Evolutionary conservation across 73 alveolate species (phyloP).

Genomic region (Diophrys appendiculata): DNA sequence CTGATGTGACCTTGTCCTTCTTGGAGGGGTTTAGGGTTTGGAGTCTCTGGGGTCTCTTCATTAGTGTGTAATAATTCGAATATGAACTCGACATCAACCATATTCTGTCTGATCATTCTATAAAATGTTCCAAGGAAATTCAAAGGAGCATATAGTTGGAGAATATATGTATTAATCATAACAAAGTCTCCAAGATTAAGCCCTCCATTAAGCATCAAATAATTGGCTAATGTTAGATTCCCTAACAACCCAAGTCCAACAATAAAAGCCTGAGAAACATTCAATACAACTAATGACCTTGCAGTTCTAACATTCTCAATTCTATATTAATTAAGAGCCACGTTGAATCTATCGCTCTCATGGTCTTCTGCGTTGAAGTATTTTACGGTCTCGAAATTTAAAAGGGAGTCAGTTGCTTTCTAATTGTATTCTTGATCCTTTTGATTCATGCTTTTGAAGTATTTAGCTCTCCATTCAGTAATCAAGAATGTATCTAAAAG

Average conservation of each 20-base stretch:
- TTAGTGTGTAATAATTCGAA: constrained; percentile 50
- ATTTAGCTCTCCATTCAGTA: constrained; percentile 69
- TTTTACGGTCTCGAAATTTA: constrained; percentile 74
- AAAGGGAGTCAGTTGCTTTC: constrained; percentile 74
- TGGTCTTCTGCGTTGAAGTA: constrained; percentile 66
- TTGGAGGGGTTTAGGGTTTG: constrained; percentile 21
- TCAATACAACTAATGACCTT: constrained; percentile 40
- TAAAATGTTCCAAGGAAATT: constrained; percentile 59
- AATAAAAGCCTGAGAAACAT: constrained; percentile 36
- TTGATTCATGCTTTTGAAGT: constrained; percentile 35
- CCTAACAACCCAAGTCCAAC: constrained; percentile 48
- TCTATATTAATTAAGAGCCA: constrained; percentile 51
- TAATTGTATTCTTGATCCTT: constrained; percentile 45
- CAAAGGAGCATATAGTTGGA: constrained; percentile 62
- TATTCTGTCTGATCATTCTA: constrained; percentile 56
- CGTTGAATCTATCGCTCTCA: constrained; percentile 48
- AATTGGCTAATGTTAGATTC: constrained; percentile 34
- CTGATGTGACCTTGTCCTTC: constrained; percentile 41
- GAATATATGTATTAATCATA: constrained; percentile 60
- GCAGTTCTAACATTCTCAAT: constrained; percentile 42
- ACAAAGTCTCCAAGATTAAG: constrained; percentile 63
- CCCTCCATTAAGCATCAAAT: constrained; percentile 30
- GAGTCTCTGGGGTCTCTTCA: constrained; percentile 37
- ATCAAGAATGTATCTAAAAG: constrained; percentile 40
- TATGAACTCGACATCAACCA: constrained; percentile 68